These are phyloP conservation scores for Prunus dulcis DNA, from an alignment of 306 rosid species.

Conservation along the genomic window DNA sequence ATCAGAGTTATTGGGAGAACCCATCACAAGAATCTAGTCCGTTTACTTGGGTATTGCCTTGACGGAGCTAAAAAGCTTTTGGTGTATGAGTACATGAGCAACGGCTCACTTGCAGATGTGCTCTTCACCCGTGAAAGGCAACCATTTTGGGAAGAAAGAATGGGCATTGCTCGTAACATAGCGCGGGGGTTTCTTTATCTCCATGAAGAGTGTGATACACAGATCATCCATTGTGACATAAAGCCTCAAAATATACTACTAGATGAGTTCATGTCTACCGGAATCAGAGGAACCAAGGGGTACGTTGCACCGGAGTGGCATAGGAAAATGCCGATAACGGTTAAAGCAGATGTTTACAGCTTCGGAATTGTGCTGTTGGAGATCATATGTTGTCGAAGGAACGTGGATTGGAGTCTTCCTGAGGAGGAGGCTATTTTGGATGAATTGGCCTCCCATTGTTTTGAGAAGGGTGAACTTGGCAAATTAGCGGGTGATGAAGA, in stretches of 20 bases:
- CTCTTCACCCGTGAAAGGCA: too few species aligned
- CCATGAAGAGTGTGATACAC: constrained; percentile 29
- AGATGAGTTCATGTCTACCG: constrained; percentile 12
- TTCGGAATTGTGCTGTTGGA: constrained; percentile 29
- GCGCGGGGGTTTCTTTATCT: constrained; percentile 30
- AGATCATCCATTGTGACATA: constrained; percentile 34
- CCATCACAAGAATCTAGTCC: too few species aligned
- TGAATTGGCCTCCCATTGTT: constrained; percentile 13
- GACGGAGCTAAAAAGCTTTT: too few species aligned
- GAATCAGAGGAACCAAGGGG: constrained; percentile 32
- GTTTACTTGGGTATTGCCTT: too few species aligned
- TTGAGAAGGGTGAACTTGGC: constrained; percentile 12
- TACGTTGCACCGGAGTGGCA: too few species aligned
- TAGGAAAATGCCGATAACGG: too few species aligned
- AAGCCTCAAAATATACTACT: constrained; percentile 22
- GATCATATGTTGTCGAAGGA: constrained; percentile 17
- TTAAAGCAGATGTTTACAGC: too few species aligned
- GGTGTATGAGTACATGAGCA: too few species aligned
- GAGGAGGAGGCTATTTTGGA: constrained; percentile 25
- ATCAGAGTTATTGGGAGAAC: too few species aligned
- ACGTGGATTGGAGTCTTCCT: constrained; percentile 8
- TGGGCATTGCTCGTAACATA: constrained; percentile 14
- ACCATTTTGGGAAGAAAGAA: constrained; percentile 23
- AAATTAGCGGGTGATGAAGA: constrained; percentile 7
- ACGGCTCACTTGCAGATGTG: too few species aligned